These are phyloP conservation scores for Nemania bipapillata DNA, from an alignment of 2,329 filamentous ascomycete species.

Conservation along the genomic window DNA sequence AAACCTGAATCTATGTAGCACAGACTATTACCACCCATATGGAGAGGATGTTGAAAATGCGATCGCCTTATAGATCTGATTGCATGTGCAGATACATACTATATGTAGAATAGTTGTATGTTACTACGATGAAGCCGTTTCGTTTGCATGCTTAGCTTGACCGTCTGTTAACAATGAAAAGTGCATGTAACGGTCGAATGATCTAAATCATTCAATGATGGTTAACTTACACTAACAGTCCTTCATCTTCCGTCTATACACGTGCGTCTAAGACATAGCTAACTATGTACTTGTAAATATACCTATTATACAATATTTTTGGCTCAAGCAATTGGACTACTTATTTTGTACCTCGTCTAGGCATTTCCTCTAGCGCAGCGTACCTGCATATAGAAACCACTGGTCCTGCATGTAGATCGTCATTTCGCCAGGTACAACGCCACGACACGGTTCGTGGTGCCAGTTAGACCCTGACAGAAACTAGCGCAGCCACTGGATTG, in stretches of 20 bases:
- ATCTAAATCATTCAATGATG: neutral
- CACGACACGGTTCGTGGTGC: slow-evolving; percentile 1
- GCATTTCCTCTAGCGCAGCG: no score
- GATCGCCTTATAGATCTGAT: no score
- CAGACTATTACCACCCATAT: no score
- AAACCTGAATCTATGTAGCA: neutral
- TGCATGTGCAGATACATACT: no score
- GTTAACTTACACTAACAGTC: neutral
- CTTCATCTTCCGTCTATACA: neutral
- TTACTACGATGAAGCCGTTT: neutral
- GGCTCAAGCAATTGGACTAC: neutral
- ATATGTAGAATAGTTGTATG: no score
- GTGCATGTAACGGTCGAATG: no score
- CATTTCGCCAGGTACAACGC: slow-evolving; percentile 7
- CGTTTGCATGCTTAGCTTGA: no score
- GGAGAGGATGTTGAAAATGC: no score
- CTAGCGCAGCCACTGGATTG: slow-evolving; percentile 2
- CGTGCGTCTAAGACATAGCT: neutral
- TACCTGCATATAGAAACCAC: neutral
- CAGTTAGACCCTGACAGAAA: neutral
- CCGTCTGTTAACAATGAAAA: no score
- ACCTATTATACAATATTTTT: neutral
- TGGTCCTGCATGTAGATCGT: neutral
- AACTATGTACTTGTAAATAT: neutral
- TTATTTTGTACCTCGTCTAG: no score